A percentile compares a stretch with the other conserved stretches of the same genome.
Conservation (phyloP, 164 flowering plant species). For the Chimonanthus salicifolius region DNA sequence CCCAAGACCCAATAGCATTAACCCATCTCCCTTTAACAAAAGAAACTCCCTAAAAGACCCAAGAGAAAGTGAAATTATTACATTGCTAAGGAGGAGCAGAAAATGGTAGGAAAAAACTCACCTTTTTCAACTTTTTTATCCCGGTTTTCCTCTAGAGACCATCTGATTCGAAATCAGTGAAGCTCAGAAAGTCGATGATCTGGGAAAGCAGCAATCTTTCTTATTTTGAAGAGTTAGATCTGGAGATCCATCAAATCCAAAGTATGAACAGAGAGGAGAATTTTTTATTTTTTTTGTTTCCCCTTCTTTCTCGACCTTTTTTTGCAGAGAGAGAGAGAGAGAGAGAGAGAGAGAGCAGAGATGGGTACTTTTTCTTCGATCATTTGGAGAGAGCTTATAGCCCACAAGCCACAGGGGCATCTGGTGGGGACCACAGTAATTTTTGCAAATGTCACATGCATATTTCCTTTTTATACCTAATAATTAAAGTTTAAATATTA, state of each 20-base stretch:
- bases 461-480: too few species aligned
- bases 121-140: conserved; percentile 10
- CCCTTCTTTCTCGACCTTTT: too few species aligned
- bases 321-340: too few species aligned
- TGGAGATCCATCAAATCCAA: conserved; percentile 21
- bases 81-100: not conserved
- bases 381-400: too few species aligned
- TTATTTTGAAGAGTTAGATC: conserved; percentile 25
- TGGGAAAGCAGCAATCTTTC: conserved; percentile 10
- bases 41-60: conserved; percentile 3
- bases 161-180: not conserved
- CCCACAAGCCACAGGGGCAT: too few species aligned
- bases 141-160: not conserved
- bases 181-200: not conserved
- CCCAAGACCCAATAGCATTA: conserved; percentile 7
- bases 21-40: conserved; percentile 9
- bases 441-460: too few species aligned
- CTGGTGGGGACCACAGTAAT: too few species aligned
- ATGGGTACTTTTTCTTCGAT: too few species aligned
- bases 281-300: too few species aligned
- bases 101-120: not conserved
- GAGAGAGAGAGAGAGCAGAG: too few species aligned
- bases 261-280: too few species aligned
- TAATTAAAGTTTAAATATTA: too few species aligned
- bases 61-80: not conserved